These are phyloP conservation scores for Clavispora carvajalis DNA, from an alignment of 805 yeast genomes.

Conservation along the genomic window DNA sequence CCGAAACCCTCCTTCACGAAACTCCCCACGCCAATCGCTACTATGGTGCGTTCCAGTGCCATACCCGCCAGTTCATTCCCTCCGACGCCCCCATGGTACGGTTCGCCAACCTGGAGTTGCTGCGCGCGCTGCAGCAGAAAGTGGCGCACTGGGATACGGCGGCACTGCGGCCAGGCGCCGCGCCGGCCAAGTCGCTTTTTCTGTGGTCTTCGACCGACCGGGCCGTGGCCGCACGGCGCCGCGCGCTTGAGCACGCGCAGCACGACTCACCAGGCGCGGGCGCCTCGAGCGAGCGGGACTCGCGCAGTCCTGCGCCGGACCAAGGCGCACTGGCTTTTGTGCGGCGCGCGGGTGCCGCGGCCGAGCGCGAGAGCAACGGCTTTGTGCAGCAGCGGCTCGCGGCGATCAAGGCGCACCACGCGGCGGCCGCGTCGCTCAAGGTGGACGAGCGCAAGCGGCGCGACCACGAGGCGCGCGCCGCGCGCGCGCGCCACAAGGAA, in stretches of 20 bases:
- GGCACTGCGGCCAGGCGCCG: slow-evolving; percentile 5
- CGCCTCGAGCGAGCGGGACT: too few relatives aligned
- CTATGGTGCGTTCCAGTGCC: slow-evolving; percentile 30
- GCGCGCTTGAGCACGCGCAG: slow-evolving; percentile 14
- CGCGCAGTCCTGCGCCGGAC: slow-evolving; percentile 2
- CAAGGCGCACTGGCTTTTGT: slow-evolving; percentile 10
- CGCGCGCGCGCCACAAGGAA: slow-evolving; percentile 31
- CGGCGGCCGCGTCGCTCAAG: slow-evolving; percentile 30
- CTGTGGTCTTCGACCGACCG: slow-evolving; percentile 41
- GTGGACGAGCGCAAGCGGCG: slow-evolving; percentile 34
- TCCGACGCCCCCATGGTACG: slow-evolving; percentile 20
- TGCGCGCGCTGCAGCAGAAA: slow-evolving; percentile 8
- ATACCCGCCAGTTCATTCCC: slow-evolving; percentile 28
- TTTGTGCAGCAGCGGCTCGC: slow-evolving; percentile 37
- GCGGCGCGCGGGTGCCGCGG: slow-evolving; percentile 10
- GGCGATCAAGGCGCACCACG: slow-evolving; percentile 33
- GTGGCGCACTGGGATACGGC: slow-evolving; percentile 11
- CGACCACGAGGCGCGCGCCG: slow-evolving; percentile 35
- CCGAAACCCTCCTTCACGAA: slow-evolving; percentile 31
- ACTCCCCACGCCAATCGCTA: slow-evolving; percentile 24
- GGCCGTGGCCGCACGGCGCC: slow-evolving; percentile 29
- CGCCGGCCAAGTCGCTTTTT: slow-evolving; percentile 30
- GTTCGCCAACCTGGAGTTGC: slow-evolving; percentile 18
- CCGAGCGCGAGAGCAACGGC: slow-evolving; percentile 33
- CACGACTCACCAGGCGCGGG: too few relatives aligned